These are phyloP conservation scores for Neurospora sp. DNA, from an alignment of 495 filamentous ascomycete genomes.

Conservation along the genomic window DNA sequence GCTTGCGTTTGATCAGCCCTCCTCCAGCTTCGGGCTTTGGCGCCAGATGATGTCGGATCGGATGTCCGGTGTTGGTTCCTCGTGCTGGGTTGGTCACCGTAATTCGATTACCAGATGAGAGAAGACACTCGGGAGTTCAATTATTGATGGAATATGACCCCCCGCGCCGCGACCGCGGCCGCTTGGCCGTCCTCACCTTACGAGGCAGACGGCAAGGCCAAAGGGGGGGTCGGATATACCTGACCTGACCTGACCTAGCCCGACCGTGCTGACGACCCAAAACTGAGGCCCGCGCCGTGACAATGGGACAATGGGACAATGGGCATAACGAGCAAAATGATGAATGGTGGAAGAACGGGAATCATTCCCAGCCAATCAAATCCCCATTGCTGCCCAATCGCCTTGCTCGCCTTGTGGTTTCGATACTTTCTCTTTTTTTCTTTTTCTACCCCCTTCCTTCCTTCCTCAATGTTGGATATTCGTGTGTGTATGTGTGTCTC, in stretches of 20 bases:
- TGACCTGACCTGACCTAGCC: not conserved
- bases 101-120: not conserved
- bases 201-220: not conserved
- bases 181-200: not conserved
- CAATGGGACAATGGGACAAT: not conserved
- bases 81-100: not conserved
- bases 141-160: not conserved
- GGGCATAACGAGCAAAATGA: too few species aligned
- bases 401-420: not conserved
- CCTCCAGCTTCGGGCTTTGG: not conserved
- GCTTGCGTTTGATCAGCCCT: not conserved
- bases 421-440: not conserved
- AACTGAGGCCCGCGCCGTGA: not conserved
- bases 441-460: not conserved
- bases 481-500: not conserved
- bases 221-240: not conserved
- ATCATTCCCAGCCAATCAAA: slow-evolving; percentile 4
- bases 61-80: not conserved
- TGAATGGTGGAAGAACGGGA: not conserved
- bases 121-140: not conserved
- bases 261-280: not conserved
- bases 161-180: not conserved
- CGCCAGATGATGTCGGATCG: not conserved
- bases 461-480: not conserved
- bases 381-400: slow-evolving; percentile 12